Evolutionary conservation across 805 yeast species (phyloP).

Genomic region (Schizosaccharomyces pombe): DNA sequence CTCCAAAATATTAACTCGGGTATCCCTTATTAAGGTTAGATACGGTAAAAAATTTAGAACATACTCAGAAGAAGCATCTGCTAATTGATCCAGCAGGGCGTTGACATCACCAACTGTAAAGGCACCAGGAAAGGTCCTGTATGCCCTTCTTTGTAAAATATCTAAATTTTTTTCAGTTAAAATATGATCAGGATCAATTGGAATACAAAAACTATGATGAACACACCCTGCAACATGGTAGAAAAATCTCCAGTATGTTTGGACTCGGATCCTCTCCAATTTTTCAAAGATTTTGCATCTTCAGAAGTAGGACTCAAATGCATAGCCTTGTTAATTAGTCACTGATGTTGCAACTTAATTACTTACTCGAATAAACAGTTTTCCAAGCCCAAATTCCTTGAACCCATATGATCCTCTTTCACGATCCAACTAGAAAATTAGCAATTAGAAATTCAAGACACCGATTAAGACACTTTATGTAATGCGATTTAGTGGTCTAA

Average conservation of each 20-base stretch:
- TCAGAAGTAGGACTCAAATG: constrained; percentile 34
- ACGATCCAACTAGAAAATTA: constrained; percentile 37
- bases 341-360: background rate
- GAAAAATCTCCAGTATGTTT: constrained; percentile 24
- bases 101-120: constrained; percentile 30
- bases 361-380: constrained; percentile 17
- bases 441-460: too few relatives aligned
- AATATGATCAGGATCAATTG: background rate
- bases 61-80: constrained; percentile 8
- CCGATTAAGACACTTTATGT: too few relatives aligned
- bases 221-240: constrained; percentile 20
- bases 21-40: constrained; percentile 10
- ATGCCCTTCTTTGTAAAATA: constrained; percentile 27
- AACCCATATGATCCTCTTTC: constrained; percentile 31
- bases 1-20: constrained; percentile 24
- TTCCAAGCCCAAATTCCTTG: constrained; percentile 38
- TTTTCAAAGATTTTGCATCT: constrained; percentile 28
- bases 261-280: constrained; percentile 21
- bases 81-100: constrained; percentile 22
- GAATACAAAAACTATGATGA: background rate
- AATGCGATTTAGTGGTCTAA: too few relatives aligned
- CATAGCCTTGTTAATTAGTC: constrained; percentile 10
- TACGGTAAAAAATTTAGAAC: background rate
- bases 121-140: constrained; percentile 16
- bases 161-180: constrained; percentile 14